These are phyloP conservation scores for Cerrena zonata DNA, from an alignment of 1,284 basidiomycete genomes.

Conservation along the genomic window DNA sequence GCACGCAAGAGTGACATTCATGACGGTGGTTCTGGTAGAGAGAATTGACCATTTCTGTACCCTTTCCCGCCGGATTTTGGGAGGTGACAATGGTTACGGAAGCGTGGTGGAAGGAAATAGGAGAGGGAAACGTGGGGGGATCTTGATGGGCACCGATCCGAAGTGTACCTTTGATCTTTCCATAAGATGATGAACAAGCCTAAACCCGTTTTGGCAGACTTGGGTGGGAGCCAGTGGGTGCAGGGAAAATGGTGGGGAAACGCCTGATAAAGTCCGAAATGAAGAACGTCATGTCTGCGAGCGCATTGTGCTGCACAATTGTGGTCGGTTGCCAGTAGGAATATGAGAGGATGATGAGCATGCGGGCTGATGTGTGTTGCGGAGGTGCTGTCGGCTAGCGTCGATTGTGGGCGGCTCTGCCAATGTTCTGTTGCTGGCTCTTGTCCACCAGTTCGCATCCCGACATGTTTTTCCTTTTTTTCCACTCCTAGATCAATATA, in stretches of 20 bases:
- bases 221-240: not conserved
- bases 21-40: not conserved
- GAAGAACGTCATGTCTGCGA: too few relatives aligned
- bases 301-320: too few relatives aligned
- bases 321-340: too few relatives aligned
- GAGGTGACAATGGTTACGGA: too few relatives aligned
- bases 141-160: not conserved
- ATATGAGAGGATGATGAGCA: not conserved
- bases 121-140: not conserved
- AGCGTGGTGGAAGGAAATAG: not conserved
- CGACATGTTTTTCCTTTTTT: conserved; percentile 9
- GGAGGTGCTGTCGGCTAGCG: conserved; percentile 3
- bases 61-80: not conserved
- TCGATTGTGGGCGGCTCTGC: conserved; percentile 4
- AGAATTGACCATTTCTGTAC: not conserved
- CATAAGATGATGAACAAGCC: not conserved
- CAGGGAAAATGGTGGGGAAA: not conserved
- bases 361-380: not conserved
- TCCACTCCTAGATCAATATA: not conserved
- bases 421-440: conserved; percentile 7
- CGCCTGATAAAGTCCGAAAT: not conserved
- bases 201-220: not conserved
- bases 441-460: not conserved
- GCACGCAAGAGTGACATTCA: too few relatives aligned
- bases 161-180: not conserved